Evolutionary conservation across 257 asterid species (phyloP).

Genomic region (Knoxia roxburghii): DNA sequence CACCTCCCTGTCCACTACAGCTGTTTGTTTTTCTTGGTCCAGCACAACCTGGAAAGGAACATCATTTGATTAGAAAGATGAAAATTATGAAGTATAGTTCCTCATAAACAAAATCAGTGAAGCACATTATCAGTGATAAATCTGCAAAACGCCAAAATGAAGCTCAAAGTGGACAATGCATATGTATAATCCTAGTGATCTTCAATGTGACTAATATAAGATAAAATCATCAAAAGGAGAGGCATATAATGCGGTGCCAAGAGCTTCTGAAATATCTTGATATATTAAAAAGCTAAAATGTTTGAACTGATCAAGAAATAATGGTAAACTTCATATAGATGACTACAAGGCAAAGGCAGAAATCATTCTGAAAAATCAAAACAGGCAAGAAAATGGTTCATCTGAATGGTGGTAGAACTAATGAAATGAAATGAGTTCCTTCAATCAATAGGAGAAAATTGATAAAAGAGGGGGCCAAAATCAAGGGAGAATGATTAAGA

Average conservation of each 20-base stretch:
- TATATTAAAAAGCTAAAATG: background rate
- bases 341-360: background rate
- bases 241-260: background rate
- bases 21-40: constrained; percentile 62
- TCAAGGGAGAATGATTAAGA: background rate
- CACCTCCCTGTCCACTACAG: constrained; percentile 87
- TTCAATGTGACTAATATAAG: background rate
- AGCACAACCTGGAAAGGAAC: constrained; percentile 54
- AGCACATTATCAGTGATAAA: background rate
- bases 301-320: background rate
- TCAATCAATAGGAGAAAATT: background rate
- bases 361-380: background rate
- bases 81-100: background rate
- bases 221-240: background rate
- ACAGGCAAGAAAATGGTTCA: background rate
- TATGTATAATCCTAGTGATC: background rate
- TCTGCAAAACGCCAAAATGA: background rate
- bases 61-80: background rate
- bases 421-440: background rate
- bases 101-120: background rate
- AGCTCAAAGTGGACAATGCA: background rate
- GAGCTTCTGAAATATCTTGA: background rate
- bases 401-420: background rate
- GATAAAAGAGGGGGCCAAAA: background rate
- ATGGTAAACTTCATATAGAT: background rate